Percentiles rank a stretch among this genome's conserved stretches.
Evolutionary conservation across 176 grass and related monocot genomes (phyloP).

Genomic region (Oryza glaberrima): DNA sequence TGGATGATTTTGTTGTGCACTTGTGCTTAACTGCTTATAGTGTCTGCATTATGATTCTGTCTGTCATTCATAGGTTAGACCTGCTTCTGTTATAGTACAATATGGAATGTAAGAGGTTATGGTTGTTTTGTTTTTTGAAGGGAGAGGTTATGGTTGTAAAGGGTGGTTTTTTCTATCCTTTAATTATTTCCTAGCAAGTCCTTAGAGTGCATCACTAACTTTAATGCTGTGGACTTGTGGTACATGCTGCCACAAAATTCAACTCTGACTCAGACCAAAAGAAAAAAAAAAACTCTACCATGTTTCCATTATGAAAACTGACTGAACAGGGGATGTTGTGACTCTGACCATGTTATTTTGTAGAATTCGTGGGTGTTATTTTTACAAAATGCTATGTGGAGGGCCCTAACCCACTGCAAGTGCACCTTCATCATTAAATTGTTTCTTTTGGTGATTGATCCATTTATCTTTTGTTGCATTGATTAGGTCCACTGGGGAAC

Average conservation of each 20-base stretch:
- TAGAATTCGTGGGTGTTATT: not conserved
- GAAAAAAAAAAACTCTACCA: not conserved
- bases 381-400: not conserved
- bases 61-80: not conserved
- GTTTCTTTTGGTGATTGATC: not conserved
- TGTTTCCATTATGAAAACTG: not conserved
- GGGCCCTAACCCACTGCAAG: not conserved
- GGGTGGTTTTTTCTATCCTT: not conserved
- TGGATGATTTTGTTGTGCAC: not conserved
- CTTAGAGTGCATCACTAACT: not conserved
- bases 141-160: not conserved
- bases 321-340: not conserved
- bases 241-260: not conserved
- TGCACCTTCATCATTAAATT: not conserved
- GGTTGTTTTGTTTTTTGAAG: not conserved
- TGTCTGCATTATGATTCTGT: not conserved
- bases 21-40: not conserved
- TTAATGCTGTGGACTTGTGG: not conserved
- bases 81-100: not conserved
- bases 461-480: constrained; percentile 22
- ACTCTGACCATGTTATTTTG: not conserved
- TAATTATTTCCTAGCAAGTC: not conserved
- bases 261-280: no score
- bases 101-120: not conserved
- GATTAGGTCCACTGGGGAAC: constrained; percentile 78